phyloP scores from a whole-genome alignment of 495 filamentous ascomycete genomes.

The Hyphodiscus hymeniophilus region DNA sequence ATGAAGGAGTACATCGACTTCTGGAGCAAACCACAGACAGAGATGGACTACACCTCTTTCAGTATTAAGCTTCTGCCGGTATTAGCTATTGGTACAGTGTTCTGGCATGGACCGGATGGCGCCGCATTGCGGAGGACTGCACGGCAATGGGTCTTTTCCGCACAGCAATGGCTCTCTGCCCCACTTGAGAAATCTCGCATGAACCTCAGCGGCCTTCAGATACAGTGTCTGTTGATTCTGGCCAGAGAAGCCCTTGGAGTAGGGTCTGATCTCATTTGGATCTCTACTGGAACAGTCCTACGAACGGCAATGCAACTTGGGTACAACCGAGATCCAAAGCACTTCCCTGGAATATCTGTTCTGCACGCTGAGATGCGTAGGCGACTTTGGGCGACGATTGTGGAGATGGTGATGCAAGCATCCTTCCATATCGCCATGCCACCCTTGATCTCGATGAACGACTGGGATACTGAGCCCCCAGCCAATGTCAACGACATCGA shows the following conservation, averaged over 20 bases:
- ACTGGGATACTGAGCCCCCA: conserved; percentile 40
- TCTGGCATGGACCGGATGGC: conserved; percentile 29
- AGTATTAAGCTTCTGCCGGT: conserved; percentile 47
- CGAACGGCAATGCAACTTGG: conserved; percentile 51
- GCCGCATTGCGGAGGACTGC: conserved; percentile 28
- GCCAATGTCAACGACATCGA: conserved; percentile 50
- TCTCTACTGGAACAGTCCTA: conserved; percentile 44
- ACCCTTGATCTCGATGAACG: conserved; percentile 30
- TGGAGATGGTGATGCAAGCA: conserved; percentile 51
- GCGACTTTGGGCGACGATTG: conserved; percentile 53
- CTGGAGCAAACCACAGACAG: conserved; percentile 34
- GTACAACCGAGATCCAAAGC: conserved; percentile 48
- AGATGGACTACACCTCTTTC: conserved; percentile 30
- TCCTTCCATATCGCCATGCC: conserved; percentile 47
- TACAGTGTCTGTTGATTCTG: conserved; percentile 46
- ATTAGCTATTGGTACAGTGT: conserved; percentile 43
- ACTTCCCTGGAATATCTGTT: conserved; percentile 36
- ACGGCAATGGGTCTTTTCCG: conserved; percentile 44
- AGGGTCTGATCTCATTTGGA: conserved; percentile 48
- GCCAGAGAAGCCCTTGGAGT: conserved; percentile 42
- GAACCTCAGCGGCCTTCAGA: conserved; percentile 41
- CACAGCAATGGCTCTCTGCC: conserved; percentile 44
- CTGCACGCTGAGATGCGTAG: conserved; percentile 48
- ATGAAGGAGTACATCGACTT: conserved; percentile 41
- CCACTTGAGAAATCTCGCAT: conserved; percentile 45